Evolutionary conservation across 2,329 filamentous ascomycete species (phyloP), one percentile per base, ranked within the genome.

Genomic region (Cryphonectria carpinicola): DNA sequence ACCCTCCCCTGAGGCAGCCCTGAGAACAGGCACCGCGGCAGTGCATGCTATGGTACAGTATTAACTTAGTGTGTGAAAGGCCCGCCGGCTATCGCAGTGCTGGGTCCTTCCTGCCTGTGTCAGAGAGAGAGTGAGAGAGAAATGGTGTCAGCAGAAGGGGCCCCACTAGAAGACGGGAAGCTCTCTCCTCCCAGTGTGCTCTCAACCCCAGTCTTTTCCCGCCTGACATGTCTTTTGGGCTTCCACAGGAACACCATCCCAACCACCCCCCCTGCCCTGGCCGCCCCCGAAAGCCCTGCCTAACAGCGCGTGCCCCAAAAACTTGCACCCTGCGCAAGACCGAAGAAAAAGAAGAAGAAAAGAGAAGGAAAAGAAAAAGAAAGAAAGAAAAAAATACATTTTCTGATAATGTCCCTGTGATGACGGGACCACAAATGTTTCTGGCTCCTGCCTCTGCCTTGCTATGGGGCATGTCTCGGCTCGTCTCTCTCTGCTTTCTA

Each of bases 191-290:
- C 49, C 25, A 28, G 52, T 4, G 52, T 56, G 52, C 49, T 28
- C 62, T 37, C 62, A 52, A 49, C 62, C 62, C 62, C 62, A 65
- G 62, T 65, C 7, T 49, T 46, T 49, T 32, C 62, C 62, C 62
- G 62, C 52, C 25, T 65, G 62, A 65, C 62, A 65, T 19, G 35
- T 37, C 56, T 61, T 61, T 39, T 39, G 58, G 58, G 58, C 32
- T 17, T 61, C 58, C 32, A 32, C 58, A 61, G 58, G n/a, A 60
- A 60, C 56, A 35, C 32, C 32, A 32, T 32, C 32, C 32, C 32
- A 32, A 32, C 32, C 28, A 6, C 28, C 28, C 32, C 17, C 56
- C 11, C 25, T 10, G 19, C 19, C 39, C 43, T 28, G 28, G 43
- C n/a, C 62, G 41, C 37, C 39, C 61, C 22, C 41, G 19, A n/a